Base-by-base conservation (phyloP, 176 grass and related monocot species). In the Thalia dealbata region DNA sequence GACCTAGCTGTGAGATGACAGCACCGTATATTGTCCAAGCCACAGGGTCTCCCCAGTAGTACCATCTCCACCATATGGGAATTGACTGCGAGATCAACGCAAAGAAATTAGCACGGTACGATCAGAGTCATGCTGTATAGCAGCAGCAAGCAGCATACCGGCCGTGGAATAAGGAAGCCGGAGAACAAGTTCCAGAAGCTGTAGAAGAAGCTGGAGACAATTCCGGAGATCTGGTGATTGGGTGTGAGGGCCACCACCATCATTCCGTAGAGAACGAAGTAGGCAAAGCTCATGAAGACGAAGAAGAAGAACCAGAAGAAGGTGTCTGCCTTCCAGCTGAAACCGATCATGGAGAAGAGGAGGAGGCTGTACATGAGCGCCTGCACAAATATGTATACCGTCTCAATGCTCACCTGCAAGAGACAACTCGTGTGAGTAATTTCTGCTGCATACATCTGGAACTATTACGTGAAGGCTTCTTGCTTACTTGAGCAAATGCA, bases 11-110 rank as follows among this genome's bases (percentile, higher is more conserved):
- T 0, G 92, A 92, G 1, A 75, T 67, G 5, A 96, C 71, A 2
- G 85, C 74, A 23, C 92, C 92, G 52, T 96, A 90, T 25, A 96
- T 96, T 16, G 86, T 90, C 89, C 89, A 92, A 11, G 92, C 78
- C 15, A 96, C 82, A 11, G 92, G 92, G 54, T 92, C 82, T 12
- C 63, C 82, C 92, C 92, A 96, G 78, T 90, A 92, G 61, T 88
- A 96, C 92, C 92, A 96, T 61, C 92, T 92, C 92, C 92, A 96
- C 92, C 92, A 96, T 65, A 90, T 56, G 1, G 92, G 92, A 46
- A 96, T 82, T 1, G 23, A 51, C 89, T 96, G 63, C 59, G 52
- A 83, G 45, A 79, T 35, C 19, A 23, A 24, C 29, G 1, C 11
- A 38, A 64, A 14, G 3, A 28, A 23, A 38, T 38, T 38, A 38